phyloP scores from a whole-genome alignment of 2,329 filamentous ascomycete species.

The Hirsutella thompsonii region DNA sequence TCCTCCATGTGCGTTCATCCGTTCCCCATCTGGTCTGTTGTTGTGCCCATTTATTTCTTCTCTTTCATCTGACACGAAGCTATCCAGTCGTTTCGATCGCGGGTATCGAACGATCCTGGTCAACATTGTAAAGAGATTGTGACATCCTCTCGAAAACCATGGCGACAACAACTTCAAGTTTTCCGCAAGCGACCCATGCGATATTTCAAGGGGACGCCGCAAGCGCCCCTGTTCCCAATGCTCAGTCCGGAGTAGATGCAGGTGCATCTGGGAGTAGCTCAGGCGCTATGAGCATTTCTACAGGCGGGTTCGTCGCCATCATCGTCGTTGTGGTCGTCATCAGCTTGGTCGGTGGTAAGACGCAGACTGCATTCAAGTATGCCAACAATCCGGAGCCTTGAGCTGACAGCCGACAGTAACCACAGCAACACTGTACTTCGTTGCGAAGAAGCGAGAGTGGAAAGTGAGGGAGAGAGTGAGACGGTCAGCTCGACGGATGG shows the following conservation, averaged over 20 bases:
- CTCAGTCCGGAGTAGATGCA: conserved; percentile 34
- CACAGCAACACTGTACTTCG: conserved; percentile 57
- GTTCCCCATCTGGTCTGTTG: not conserved
- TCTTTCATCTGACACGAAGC: not conserved
- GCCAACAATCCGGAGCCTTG: no score
- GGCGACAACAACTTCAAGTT: conserved; percentile 23
- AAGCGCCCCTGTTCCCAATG: conserved; percentile 20
- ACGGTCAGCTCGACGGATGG: conserved; percentile 51
- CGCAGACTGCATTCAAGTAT: not conserved
- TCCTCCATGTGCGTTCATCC: not conserved
- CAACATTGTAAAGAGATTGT: not conserved
- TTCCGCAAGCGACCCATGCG: conserved; percentile 29
- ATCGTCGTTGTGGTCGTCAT: conserved; percentile 57
- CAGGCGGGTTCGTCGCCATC: conserved; percentile 60
- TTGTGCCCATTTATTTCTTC: not conserved
- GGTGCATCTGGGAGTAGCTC: conserved; percentile 54
- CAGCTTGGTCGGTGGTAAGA: conserved; percentile 56
- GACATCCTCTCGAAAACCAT: conserved; percentile 15
- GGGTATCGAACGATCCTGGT: not conserved
- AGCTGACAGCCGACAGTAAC: conserved; percentile 32
- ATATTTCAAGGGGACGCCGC: conserved; percentile 15
- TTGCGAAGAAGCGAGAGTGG: conserved; percentile 80
- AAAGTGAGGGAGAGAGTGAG: conserved; percentile 60
- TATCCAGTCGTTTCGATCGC: not conserved
- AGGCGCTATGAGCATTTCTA: conserved; percentile 47